Percentiles rank a stretch among this genome's conserved stretches.
Conservation (phyloP, 2,329 filamentous ascomycete species). For the Exophiala alcalophila region DNA sequence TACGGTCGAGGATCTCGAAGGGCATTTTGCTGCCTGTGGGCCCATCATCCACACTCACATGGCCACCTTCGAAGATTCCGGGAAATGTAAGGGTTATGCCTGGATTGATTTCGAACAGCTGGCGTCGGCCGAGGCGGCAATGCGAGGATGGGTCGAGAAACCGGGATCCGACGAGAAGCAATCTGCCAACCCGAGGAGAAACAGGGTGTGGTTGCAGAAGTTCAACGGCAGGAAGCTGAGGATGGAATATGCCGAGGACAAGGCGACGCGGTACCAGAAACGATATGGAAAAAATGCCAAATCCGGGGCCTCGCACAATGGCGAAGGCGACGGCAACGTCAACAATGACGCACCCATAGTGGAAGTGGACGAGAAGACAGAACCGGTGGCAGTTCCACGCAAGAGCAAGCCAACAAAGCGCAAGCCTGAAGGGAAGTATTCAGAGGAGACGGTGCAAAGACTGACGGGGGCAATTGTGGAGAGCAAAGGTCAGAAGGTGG, state of each 20-base stretch:
- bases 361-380: conserved; percentile 3
- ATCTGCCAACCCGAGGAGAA: conserved; percentile 59
- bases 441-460: conserved; percentile 55
- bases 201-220: conserved; percentile 78
- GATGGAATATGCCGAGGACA: conserved; percentile 91
- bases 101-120: conserved; percentile 89
- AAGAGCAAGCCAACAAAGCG: conserved; percentile 4
- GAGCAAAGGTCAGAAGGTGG: conserved; percentile 74
- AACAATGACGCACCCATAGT: conserved; percentile 4
- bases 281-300: conserved; percentile 74
- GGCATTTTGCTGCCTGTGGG: conserved; percentile 83
- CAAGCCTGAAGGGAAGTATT: conserved; percentile 45
- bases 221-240: conserved; percentile 77
- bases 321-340: conserved; percentile 39
- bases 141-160: conserved; percentile 72
- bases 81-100: conserved; percentile 96
- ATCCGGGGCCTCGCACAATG: conserved; percentile 32
- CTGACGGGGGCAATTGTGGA: conserved; percentile 78
- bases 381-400: not conserved
- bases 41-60: conserved; percentile 78
- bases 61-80: conserved; percentile 92
- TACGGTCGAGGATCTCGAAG: conserved; percentile 73
- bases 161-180: conserved; percentile 36
- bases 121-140: conserved; percentile 69
- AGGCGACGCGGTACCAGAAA: conserved; percentile 87